Conservation (phyloP, 2,329 filamentous ascomycete genomes). For the Fusarium sulawesiense region DNA sequence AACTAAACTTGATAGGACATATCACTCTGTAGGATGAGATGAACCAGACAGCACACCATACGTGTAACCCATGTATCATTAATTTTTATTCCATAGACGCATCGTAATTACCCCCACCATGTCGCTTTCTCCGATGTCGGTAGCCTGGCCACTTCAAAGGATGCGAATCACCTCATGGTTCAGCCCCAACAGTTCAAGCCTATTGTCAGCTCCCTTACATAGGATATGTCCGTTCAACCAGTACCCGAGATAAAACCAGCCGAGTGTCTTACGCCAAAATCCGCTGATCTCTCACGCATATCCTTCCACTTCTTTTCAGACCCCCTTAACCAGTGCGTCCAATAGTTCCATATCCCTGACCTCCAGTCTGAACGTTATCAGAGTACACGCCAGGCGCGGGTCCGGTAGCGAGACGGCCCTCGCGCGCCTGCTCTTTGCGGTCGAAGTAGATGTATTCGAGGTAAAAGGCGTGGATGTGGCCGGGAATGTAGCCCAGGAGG, state of each 20-base stretch:
- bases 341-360: slow-evolving; percentile 70
- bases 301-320: background rate
- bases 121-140: background rate
- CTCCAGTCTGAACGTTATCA: slow-evolving; percentile 78
- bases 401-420: slow-evolving; percentile 64
- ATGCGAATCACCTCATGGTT: background rate
- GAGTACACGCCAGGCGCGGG: slow-evolving; percentile 78
- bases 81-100: background rate
- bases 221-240: background rate
- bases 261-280: background rate
- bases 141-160: background rate
- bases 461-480: slow-evolving; percentile 84
- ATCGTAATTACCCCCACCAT: background rate
- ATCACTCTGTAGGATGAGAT: background rate
- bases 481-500: slow-evolving; percentile 78
- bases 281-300: background rate
- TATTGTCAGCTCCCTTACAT: background rate
- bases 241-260: background rate
- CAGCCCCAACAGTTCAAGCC: background rate
- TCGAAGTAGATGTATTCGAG: slow-evolving; percentile 86
- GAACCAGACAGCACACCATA: background rate
- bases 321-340: slow-evolving; percentile 45
- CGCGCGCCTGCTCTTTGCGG: slow-evolving; percentile 70
- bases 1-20: background rate
- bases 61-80: background rate